Evolutionary conservation across 768 basidiomycete species (phyloP), one percentile per base, ranked within the genome.

Genomic region (Boletellus emodensis): DNA sequence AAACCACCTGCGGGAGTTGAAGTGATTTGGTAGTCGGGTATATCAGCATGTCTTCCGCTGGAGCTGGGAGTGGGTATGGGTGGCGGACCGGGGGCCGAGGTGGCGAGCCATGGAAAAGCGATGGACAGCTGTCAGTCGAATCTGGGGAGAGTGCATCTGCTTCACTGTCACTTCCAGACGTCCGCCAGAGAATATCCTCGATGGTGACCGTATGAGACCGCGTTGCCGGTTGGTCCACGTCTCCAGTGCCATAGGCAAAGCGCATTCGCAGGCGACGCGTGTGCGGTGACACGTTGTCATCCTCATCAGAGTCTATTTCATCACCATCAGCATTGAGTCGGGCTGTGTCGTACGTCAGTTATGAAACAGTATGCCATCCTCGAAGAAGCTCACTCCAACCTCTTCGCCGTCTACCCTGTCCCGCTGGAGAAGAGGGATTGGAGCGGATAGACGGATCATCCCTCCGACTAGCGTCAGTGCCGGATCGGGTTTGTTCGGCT

Each of bases 291-390:
- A 52, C 57, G 28, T 53, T 51, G 34, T 80, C 78, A 52, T 85
- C 83, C 57, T 82, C 82, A 17, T 81, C 81, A 0, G 76, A 75
- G 3, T 81, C 71, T 49, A 85, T 76, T 60, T 84, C 82, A 52
- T 85, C 79, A 1, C 85, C 84, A 59, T 85, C 81, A 2, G 75
- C 67, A 53, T 73, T 65, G 3, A 75, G 56, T 33, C 66, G 65
- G 12, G 70, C 73, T 76, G 54, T 15, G 37, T 10, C 42, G 12
- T 6, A 13, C 20, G 46, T 56, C 40, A 62, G 49, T 54, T 30
- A 43, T 30, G 32, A 42, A 53, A 46, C 12, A 12, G 30, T 9
- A 20, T 2, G 2, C 17, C 17, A 44, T 17, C n/a, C 20, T 20
- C 12, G 39, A 50, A 55, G 11, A 40, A 18, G 46, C 68, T 47